Evolutionary conservation across 2,329 filamentous ascomycete genomes (phyloP), one percentile per base, ranked within the genome.

Genomic region (Dactylellina leptospora): DNA sequence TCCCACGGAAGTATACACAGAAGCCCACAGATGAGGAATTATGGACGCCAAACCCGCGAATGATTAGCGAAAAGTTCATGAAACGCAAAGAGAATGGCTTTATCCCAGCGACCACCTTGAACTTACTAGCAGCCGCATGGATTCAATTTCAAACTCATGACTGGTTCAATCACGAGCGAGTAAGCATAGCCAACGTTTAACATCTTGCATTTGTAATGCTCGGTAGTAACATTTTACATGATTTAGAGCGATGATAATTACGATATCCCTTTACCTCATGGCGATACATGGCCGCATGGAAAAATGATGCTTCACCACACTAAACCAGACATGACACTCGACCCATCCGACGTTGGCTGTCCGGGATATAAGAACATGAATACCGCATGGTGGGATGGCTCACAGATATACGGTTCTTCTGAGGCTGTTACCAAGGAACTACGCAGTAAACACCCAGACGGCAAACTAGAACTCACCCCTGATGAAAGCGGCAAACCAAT

Each of bases 61-160:
- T 81, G 11, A 77, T 84, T 47, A 82, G 81, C 60, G 77, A 82
- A 45, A 76, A 75, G 40, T 78, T 84, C 59, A 78, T 83, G 78
- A 78, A 78, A 18, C 77, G 82, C 6, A 78, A 80, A n/a, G 60
- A 64, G 1, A 77, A 76, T 2, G 56, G 70, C 1, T 83, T 83
- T 73, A 81, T 81, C 22, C 81, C 81, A 2, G 82, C 82, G 0
- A 83, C 81, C 0, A 81, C 78, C 1, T 61, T 83, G 63, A 84
- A 83, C 61, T 72, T 83, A 38, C 76, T 83, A 4, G 82, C 82
- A 1, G 82, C 82, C 11, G 82, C 82, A 0, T 83, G 82, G 81
- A 83, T 83, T n/a, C 82, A 84, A 73, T 83, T 83, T 56, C 81
- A 83, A 61, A 80, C 80, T 0, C 82, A 83, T 60, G 81, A 82